These are phyloP conservation scores for Nigrograna mackinnonii DNA, from an alignment of 2,329 filamentous ascomycete species.

Conservation along the genomic window DNA sequence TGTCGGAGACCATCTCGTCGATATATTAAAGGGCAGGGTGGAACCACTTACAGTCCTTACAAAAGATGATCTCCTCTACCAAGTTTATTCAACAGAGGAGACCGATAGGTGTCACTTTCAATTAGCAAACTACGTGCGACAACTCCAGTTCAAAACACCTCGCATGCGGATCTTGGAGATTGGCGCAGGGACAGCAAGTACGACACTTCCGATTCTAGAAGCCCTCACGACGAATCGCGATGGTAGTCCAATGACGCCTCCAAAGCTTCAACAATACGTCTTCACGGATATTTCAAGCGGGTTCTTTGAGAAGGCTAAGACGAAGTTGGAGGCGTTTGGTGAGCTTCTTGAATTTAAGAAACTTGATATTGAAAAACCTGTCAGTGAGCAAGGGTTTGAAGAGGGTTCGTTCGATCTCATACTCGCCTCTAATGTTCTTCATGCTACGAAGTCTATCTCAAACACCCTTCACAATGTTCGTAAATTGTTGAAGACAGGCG, in stretches of 20 bases:
- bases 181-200: neutral
- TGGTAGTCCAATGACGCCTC: conserved; percentile 6
- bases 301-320: conserved; percentile 13
- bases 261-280: conserved; percentile 10
- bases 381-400: conserved; percentile 10
- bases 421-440: conserved; percentile 39
- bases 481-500: conserved; percentile 32
- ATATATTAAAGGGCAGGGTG: neutral
- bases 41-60: neutral
- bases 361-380: conserved; percentile 12
- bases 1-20: too few species aligned
- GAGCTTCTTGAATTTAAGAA: conserved; percentile 6
- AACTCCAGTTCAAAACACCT: neutral
- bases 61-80: neutral
- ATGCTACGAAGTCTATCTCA: conserved; percentile 12
- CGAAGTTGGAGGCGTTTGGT: conserved; percentile 2
- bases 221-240: conserved; percentile 1
- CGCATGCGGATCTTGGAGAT: neutral
- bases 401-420: conserved; percentile 14
- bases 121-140: neutral
- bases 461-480: conserved; percentile 9
- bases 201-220: neutral
- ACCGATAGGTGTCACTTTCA: neutral
- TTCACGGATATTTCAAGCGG: conserved; percentile 19
- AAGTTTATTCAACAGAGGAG: neutral